A percentile compares a stretch with the other conserved stretches of the same genome.
Conservation (phyloP, 257 asterid genomes). For the Ballota nigra region DNA sequence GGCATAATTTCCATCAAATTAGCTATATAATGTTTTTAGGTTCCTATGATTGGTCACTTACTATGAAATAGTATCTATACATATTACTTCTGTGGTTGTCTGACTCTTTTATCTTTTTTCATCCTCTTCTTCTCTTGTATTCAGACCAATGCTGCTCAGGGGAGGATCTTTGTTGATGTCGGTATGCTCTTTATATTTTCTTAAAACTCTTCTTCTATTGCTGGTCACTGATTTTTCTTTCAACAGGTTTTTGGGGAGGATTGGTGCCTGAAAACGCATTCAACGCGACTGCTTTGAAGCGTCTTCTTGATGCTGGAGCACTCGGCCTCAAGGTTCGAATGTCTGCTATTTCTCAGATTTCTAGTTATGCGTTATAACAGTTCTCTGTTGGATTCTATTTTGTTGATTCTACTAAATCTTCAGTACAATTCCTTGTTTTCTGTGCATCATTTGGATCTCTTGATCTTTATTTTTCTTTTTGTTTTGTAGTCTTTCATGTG, state of each 20-base stretch:
- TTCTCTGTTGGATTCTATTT: not conserved
- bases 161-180: slow-evolving; percentile 85
- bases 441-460: slow-evolving; percentile 6
- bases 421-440: not conserved
- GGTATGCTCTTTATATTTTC: slow-evolving; percentile 49
- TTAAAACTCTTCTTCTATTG: slow-evolving; percentile 5
- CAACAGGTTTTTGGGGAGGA: slow-evolving; percentile 98
- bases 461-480: not conserved
- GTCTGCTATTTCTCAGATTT: not conserved
- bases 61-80: not conserved
- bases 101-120: not conserved
- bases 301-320: slow-evolving; percentile 88
- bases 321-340: slow-evolving; percentile 88
- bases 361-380: not conserved
- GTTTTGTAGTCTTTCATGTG: slow-evolving; percentile 88
- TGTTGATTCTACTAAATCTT: slow-evolving; percentile 4
- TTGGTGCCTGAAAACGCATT: slow-evolving; percentile 92
- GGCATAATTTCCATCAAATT: not conserved
- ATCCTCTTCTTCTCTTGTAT: slow-evolving; percentile 12
- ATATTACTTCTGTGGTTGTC: slow-evolving; percentile 1
- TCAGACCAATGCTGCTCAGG: slow-evolving; percentile 75
- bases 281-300: slow-evolving; percentile 66
- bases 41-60: not conserved
- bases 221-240: slow-evolving; percentile 8
- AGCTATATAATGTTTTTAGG: not conserved